A percentile compares a stretch with the other conserved stretches of the same genome.
phyloP scores from a whole-genome alignment of 306 rosid genomes.

The Trifolium fragiferum region DNA sequence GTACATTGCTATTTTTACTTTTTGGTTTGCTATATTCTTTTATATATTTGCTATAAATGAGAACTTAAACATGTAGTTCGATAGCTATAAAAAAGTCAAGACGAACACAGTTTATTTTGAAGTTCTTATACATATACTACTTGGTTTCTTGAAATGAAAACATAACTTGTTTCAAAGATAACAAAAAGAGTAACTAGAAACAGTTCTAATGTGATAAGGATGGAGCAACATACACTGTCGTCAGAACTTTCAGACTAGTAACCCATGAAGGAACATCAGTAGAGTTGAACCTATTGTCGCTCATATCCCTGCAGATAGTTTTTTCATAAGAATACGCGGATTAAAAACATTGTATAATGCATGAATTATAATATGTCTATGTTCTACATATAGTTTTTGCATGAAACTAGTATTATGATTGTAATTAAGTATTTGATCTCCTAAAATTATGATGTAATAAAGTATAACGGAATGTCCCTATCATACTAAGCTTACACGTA shows the following conservation, averaged over 20 bases:
- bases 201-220: constrained; percentile 19
- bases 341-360: constrained; percentile 10
- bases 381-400: constrained; percentile 24
- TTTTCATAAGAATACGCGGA: constrained; percentile 22
- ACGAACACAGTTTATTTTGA: too few relatives aligned
- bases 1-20: too few relatives aligned
- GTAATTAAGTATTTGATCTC: neutral
- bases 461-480: neutral
- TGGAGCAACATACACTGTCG: constrained; percentile 62
- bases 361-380: constrained; percentile 11
- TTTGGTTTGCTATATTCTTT: too few relatives aligned
- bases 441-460: neutral
- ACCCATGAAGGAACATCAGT: constrained; percentile 64
- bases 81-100: too few relatives aligned
- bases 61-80: too few relatives aligned
- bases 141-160: neutral
- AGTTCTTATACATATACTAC: neutral
- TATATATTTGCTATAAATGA: too few relatives aligned
- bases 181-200: neutral
- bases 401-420: constrained; percentile 14
- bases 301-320: constrained; percentile 56
- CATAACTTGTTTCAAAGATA: neutral
- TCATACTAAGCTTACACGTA: constrained; percentile 59
- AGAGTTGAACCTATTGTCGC: constrained; percentile 54
- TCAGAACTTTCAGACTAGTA: constrained; percentile 45